Evolutionary conservation across 2,329 filamentous ascomycete species (phyloP).

Genomic region (Hymenoscyphus scutula): DNA sequence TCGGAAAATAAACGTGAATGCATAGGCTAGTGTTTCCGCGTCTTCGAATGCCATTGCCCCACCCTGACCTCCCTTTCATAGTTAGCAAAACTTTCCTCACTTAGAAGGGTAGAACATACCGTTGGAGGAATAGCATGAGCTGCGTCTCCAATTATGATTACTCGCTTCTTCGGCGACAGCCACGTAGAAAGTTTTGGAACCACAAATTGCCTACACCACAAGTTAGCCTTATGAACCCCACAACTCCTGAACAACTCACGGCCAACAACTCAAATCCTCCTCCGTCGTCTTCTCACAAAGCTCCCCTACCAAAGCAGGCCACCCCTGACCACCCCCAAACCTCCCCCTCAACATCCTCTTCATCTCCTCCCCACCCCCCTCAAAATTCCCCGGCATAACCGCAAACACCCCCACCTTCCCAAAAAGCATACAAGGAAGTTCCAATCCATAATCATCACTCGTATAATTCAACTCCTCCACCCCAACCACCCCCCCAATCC

Average conservation of each 20-base stretch:
- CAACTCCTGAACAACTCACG: background rate
- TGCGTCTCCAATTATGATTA: conserved; percentile 46
- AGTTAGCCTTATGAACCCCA: background rate
- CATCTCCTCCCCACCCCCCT: background rate
- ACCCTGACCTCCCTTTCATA: conserved; percentile 43
- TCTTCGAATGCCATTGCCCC: conserved; percentile 48
- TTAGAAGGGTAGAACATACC: background rate
- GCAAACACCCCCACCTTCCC: background rate
- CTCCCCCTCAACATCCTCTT: background rate
- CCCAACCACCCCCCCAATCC: background rate
- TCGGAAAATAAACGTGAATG: conserved; percentile 2
- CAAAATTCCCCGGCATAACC: conserved; percentile 6
- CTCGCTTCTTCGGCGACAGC: conserved; percentile 35
- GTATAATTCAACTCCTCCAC: background rate
- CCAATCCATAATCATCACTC: background rate
- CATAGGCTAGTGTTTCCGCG: conserved; percentile 40
- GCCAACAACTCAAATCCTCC: background rate
- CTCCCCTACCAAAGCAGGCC: background rate
- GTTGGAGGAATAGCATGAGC: conserved; percentile 46
- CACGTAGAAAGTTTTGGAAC: conserved; percentile 40
- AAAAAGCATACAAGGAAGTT: conserved; percentile 12
- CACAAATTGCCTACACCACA: background rate
- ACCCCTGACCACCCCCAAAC: background rate
- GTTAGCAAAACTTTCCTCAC: background rate
- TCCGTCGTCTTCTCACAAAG: background rate